Percentiles rank a stretch among this genome's conserved stretches.
These are phyloP conservation scores for Neonectria coccinea DNA, from an alignment of 2,329 filamentous ascomycete genomes.

Conservation along the genomic window DNA sequence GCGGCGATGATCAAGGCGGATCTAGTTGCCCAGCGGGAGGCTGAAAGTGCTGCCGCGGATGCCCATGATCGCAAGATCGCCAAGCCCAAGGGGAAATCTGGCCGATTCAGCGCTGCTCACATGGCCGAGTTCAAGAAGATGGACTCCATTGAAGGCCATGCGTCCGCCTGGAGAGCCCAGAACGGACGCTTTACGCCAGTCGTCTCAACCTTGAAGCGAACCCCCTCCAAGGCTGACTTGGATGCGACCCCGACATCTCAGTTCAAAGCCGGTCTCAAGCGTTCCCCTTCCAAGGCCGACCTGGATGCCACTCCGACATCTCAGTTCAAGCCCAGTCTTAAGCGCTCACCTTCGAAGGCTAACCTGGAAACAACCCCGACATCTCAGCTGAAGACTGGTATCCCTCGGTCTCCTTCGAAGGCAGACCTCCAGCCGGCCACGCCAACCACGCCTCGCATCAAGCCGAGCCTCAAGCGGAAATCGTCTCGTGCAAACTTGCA, in stretches of 20 bases:
- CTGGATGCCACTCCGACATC: conserved; percentile 65
- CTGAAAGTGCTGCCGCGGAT: conserved; percentile 60
- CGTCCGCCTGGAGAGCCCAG: conserved; percentile 79
- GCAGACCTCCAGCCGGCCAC: conserved; percentile 64
- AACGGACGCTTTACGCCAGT: conserved; percentile 65
- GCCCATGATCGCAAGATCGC: conserved; percentile 76
- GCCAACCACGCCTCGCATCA: conserved; percentile 59
- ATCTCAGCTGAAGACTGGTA: conserved; percentile 49
- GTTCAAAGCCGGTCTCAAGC: conserved; percentile 59
- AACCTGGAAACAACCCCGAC: conserved; percentile 64
- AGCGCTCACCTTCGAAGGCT: conserved; percentile 47
- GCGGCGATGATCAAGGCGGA: conserved; percentile 77
- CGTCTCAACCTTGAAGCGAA: conserved; percentile 51
- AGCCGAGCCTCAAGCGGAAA: conserved; percentile 47
- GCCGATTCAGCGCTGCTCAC: conserved; percentile 86
- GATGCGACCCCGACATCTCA: conserved; percentile 48
- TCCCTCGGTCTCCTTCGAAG: conserved; percentile 48
- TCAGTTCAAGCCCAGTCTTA: conserved; percentile 51
- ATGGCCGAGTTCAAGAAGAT: conserved; percentile 95
- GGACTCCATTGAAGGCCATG: conserved; percentile 92
- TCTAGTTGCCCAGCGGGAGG: conserved; percentile 71
- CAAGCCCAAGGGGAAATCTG: conserved; percentile 79
- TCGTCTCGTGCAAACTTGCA: conserved; percentile 45
- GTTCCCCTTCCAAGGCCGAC: conserved; percentile 63
- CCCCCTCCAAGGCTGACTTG: conserved; percentile 61